A percentile compares a stretch with the other conserved stretches of the same genome.
Evolutionary conservation across 2,329 filamentous ascomycete genomes (phyloP).

Genomic region (Ophiostoma tasmaniense): DNA sequence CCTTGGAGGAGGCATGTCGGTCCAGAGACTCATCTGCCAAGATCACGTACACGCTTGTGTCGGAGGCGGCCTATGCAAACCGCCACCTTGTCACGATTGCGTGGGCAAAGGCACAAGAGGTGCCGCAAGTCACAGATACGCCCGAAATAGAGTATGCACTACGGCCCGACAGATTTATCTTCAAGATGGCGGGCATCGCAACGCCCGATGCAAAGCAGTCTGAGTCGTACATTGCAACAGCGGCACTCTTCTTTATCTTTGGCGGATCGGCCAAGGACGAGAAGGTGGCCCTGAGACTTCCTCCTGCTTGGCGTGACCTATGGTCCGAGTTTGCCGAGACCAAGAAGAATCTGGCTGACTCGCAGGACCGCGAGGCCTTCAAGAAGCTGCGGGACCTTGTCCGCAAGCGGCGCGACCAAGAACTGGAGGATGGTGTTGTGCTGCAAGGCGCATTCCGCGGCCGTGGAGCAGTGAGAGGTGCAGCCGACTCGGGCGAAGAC

Average conservation of each 20-base stretch:
- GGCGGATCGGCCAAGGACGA: conserved; percentile 73
- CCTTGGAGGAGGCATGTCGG: conserved; percentile 81
- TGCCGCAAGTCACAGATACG: conserved; percentile 30
- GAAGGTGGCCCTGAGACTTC: conserved; percentile 71
- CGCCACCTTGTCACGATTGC: conserved; percentile 64
- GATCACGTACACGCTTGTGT: conserved; percentile 60
- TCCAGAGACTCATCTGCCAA: conserved; percentile 61
- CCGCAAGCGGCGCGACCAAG: conserved; percentile 58
- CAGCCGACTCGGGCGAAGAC: conserved; percentile 42
- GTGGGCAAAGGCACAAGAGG: conserved; percentile 69
- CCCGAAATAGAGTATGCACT: conserved; percentile 38
- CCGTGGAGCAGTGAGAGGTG: conserved; percentile 40
- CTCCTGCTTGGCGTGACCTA: conserved; percentile 72
- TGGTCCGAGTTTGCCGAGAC: conserved; percentile 69
- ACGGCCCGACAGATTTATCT: conserved; percentile 46
- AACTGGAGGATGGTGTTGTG: conserved; percentile 65
- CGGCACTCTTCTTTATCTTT: conserved; percentile 74
- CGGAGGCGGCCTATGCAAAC: conserved; percentile 64
- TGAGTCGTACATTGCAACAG: conserved; percentile 75
- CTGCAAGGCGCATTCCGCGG: conserved; percentile 67
- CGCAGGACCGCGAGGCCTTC: conserved; percentile 59
- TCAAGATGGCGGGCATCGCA: conserved; percentile 68
- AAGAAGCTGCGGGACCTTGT: conserved; percentile 62
- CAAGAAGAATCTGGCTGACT: conserved; percentile 62
- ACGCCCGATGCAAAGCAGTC: conserved; percentile 72